These are phyloP conservation scores for Planoprotostelium fungivorum DNA, from an alignment of 78 protist species.

Conservation along the genomic window DNA sequence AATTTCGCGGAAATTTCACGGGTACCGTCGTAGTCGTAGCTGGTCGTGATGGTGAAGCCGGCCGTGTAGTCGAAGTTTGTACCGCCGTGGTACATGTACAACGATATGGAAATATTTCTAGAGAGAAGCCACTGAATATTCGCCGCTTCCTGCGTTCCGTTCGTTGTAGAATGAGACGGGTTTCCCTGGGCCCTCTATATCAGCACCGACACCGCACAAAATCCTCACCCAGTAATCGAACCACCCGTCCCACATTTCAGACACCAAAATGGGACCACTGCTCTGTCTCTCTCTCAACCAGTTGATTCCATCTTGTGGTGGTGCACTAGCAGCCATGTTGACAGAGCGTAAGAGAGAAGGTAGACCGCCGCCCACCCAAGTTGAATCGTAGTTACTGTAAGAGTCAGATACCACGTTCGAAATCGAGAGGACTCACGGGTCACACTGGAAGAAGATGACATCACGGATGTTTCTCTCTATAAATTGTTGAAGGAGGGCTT, in stretches of 20 bases:
- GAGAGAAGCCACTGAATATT: neutral
- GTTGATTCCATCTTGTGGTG: neutral
- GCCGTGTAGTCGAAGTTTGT: constrained; percentile 44
- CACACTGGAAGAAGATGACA: neutral
- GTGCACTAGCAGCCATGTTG: neutral
- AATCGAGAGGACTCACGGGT: neutral
- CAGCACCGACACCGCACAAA: neutral
- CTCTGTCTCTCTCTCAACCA: neutral
- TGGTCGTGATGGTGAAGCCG: constrained; percentile 43
- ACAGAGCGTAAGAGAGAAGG: neutral
- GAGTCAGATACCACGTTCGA: neutral
- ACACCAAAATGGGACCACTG: neutral
- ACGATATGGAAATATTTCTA: neutral
- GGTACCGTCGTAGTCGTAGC: constrained; percentile 57
- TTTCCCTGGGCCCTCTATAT: neutral
- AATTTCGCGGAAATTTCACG: neutral
- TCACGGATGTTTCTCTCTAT: neutral
- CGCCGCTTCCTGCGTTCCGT: neutral
- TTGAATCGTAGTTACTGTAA: neutral
- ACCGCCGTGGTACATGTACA: constrained; percentile 75
- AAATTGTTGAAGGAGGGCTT: constrained; percentile 1
- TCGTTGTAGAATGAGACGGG: neutral
- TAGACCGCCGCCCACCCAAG: neutral
- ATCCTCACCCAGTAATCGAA: neutral
- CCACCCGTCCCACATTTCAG: neutral